Evolutionary conservation across 202 grass and related monocot species (phyloP).

Genomic region (Eragrostis tef): DNA sequence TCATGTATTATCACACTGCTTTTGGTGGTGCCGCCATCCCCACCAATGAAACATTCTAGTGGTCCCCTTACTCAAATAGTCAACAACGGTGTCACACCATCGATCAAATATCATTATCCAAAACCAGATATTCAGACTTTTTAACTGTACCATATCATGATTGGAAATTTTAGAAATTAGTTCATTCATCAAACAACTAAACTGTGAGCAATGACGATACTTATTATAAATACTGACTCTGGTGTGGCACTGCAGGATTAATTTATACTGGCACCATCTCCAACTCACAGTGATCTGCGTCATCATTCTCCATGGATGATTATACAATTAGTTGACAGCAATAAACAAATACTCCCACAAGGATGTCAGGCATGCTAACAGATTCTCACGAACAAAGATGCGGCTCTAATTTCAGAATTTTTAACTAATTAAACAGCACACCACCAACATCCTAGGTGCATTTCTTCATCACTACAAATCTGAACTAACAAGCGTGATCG

Average conservation of each 20-base stretch:
- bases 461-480: neutral
- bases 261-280: conserved; percentile 3
- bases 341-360: neutral
- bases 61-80: neutral
- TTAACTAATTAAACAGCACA: too few species aligned
- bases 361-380: neutral
- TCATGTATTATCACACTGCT: neutral
- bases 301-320: conserved; percentile 2
- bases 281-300: neutral
- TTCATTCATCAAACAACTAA: neutral
- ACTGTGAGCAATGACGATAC: neutral
- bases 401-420: neutral
- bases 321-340: neutral
- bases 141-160: neutral
- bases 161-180: neutral
- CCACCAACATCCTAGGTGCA: neutral
- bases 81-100: neutral
- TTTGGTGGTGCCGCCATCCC: conserved; percentile 1
- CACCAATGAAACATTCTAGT: conserved; percentile 12
- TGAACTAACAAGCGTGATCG: neutral
- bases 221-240: neutral
- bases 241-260: neutral
- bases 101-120: neutral
- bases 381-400: neutral
- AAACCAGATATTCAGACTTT: neutral